Conservation (phyloP, 1,284 basidiomycete genomes). For the Ceratobasidium theobromae region DNA sequence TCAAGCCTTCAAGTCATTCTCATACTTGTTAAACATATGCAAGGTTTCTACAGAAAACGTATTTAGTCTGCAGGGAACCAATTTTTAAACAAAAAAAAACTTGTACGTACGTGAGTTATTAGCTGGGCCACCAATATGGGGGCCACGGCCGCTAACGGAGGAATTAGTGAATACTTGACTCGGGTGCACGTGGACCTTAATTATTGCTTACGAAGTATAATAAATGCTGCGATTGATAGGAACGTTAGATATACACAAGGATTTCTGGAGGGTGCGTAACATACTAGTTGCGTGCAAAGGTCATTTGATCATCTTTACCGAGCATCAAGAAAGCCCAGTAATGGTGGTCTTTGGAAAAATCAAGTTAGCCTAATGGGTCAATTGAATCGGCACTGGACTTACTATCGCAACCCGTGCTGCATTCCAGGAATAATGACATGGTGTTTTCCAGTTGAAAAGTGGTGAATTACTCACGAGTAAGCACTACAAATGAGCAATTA, state of each 20-base stretch:
- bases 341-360: not conserved
- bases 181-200: not conserved
- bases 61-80: too few species aligned
- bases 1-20: not conserved
- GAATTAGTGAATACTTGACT: not conserved
- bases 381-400: too few species aligned
- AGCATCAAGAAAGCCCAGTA: not conserved
- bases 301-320: conserved; percentile 5
- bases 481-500: not conserved
- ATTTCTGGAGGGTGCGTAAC: not conserved
- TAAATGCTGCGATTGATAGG: not conserved
- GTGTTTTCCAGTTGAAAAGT: too few species aligned
- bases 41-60: not conserved
- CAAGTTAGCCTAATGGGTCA: not conserved
- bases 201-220: not conserved
- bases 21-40: conserved; percentile 28
- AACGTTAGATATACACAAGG: not conserved
- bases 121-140: conserved; percentile 2
- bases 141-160: not conserved
- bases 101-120: not conserved
- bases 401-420: not conserved
- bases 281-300: conserved; percentile 10
- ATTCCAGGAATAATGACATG: not conserved
- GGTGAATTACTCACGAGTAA: not conserved
- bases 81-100: too few species aligned